These are phyloP conservation scores for Detonula confervacea DNA, from an alignment of 352 stramenopile genomes.

Conservation along the genomic window DNA sequence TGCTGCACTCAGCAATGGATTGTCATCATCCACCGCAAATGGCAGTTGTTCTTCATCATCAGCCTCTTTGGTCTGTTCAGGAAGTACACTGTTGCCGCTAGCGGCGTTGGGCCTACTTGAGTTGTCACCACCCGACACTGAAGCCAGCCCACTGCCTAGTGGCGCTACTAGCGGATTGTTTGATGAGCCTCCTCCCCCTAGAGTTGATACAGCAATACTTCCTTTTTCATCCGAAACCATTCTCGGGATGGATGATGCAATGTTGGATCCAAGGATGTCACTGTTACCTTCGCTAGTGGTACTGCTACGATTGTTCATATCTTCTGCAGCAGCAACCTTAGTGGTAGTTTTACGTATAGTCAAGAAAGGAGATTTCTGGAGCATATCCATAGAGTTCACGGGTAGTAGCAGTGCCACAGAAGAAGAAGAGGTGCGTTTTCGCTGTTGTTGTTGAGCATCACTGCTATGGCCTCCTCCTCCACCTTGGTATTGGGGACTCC, in stretches of 20 bases:
- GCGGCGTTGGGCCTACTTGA: not conserved
- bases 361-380: constrained; percentile 52
- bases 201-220: constrained; percentile 19
- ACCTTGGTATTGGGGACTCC: constrained; percentile 13
- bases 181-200: not conserved
- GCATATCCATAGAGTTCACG: constrained; percentile 45
- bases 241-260: constrained; percentile 45
- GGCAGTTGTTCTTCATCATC: constrained; percentile 41
- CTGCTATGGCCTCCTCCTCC: constrained; percentile 25
- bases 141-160: not conserved
- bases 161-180: constrained; percentile 1
- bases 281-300: too few species aligned
- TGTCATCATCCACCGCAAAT: constrained; percentile 40
- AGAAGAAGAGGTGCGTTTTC: constrained; percentile 28
- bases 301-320: too few species aligned
- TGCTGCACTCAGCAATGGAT: too few species aligned
- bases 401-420: constrained; percentile 49
- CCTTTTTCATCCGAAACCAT: constrained; percentile 29
- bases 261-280: constrained; percentile 28
- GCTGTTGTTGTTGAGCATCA: constrained; percentile 4
- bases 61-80: not conserved
- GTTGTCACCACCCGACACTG: not conserved
- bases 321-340: not conserved
- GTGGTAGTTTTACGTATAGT: not conserved
- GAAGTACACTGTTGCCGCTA: constrained; percentile 11